Percentiles rank a stretch among this genome's conserved stretches.
These are phyloP conservation scores for Aurantiochytrium sp. DNA, from an alignment of 108 stramenopile genomes.

Conservation along the genomic window DNA sequence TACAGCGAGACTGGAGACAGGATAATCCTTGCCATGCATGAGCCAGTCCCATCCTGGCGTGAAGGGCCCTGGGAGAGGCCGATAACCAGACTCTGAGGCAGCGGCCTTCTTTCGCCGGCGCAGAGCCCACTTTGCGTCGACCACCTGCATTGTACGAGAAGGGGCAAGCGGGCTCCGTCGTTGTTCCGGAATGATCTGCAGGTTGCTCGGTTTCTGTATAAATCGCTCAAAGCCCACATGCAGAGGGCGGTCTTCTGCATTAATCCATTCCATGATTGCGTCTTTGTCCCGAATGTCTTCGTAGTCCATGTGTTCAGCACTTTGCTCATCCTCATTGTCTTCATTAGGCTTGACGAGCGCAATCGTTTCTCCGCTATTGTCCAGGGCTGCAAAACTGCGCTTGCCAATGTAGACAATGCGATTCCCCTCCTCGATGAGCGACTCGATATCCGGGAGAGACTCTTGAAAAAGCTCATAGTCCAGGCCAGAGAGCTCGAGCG, in stretches of 20 bases:
- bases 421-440: neutral
- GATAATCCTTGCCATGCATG: neutral
- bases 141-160: neutral
- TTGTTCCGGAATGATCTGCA: neutral
- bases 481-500: neutral
- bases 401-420: neutral
- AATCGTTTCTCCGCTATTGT: too few relatives aligned
- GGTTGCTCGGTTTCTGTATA: neutral
- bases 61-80: neutral
- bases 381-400: neutral
- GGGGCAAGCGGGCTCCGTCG: neutral
- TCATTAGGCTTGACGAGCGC: too few relatives aligned
- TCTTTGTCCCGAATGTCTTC: neutral
- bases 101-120: neutral
- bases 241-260: neutral
- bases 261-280: neutral
- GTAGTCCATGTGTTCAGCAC: neutral
- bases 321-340: too few relatives aligned
- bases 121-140: neutral
- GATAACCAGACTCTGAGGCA: neutral
- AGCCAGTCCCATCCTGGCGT: slow-evolving; percentile 1
- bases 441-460: neutral
- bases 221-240: neutral
- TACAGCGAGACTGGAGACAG: neutral
- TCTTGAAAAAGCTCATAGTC: neutral